Evolutionary conservation across 352 stramenopile species (phyloP).

Genomic region (Albugo candida): DNA sequence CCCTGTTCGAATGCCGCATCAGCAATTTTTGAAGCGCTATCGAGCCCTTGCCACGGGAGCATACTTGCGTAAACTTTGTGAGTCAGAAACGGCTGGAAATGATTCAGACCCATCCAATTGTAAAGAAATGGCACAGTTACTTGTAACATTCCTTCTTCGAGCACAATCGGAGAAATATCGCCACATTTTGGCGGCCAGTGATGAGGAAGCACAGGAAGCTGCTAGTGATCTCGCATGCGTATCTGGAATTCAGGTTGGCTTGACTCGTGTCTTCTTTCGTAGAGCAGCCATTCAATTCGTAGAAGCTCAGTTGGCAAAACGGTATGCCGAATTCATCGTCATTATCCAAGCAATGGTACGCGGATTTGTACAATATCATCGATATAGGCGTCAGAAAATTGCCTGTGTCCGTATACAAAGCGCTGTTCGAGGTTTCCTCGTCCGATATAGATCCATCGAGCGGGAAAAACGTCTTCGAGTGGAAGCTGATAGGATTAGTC

Average conservation of each 20-base stretch:
- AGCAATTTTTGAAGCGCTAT: slow-evolving; percentile 83
- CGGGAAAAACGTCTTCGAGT: slow-evolving; percentile 18
- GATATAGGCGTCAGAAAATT: slow-evolving; percentile 24
- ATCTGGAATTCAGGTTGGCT: slow-evolving; percentile 55
- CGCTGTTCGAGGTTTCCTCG: slow-evolving; percentile 42
- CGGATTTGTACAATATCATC: slow-evolving; percentile 26
- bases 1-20: slow-evolving; percentile 89
- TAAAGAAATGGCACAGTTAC: slow-evolving; percentile 25
- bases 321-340: slow-evolving; percentile 71
- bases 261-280: slow-evolving; percentile 69
- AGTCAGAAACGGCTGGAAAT: slow-evolving; percentile 24
- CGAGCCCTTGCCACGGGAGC: slow-evolving; percentile 48
- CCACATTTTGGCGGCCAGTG: slow-evolving; percentile 6
- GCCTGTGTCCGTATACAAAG: slow-evolving; percentile 29
- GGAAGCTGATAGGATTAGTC: slow-evolving; percentile 20
- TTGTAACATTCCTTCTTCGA: slow-evolving; percentile 48
- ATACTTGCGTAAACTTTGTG: slow-evolving; percentile 42
- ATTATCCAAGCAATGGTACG: slow-evolving; percentile 60
- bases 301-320: slow-evolving; percentile 67
- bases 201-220: slow-evolving; percentile 14
- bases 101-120: slow-evolving; percentile 29
- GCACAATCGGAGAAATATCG: slow-evolving; percentile 41
- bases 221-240: slow-evolving; percentile 13
- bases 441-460: slow-evolving; percentile 28
- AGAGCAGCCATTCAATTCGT: slow-evolving; percentile 71